Evolutionary conservation across 148 eudicot genomes (phyloP), one percentile per base, ranked within the genome.

Genomic region (Mesembryanthemum crystallinum): DNA sequence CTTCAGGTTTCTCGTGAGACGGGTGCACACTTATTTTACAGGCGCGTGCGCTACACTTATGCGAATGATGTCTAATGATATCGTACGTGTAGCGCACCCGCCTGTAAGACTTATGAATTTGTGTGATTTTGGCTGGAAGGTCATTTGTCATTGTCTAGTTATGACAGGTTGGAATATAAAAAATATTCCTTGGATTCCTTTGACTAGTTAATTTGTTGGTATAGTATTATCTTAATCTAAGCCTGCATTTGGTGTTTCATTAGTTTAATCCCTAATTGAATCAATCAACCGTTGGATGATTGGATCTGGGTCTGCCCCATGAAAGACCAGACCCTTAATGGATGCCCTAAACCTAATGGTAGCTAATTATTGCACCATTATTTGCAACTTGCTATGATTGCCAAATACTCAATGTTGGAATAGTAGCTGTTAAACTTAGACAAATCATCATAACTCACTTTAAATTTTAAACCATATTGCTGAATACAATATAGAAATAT

Each of bases 241-340:
- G 49, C 49, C 49, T 45, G 49, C 49, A 45, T 45, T 45, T 45
- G 49, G 14, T 45, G 49, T 45, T 45, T 3, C 49, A 45, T 45
- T 45, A 6, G 0, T 8, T 45, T 45, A 45, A 11, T 45, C 49
- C 9, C 49, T 52, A 15, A 52, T 15, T 20, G 6, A 54, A 21
- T 7, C 3, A 21, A 65, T 59, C 3, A 76, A 65, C 64, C 24
- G 64, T 65, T 51, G 73, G 43, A 33, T 71, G 71, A 57, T 69
- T 32, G 73, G 70, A 74, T 74, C 74, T 59, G 39, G 27, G 69
- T 73, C 60, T 67, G 33, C 37, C 18, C 18, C 21, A 8, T 25
- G 33, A 64, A 68, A 74, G 51, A 78, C 73, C 52, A 79, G 63
- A 79, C 76, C 77, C 82, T 66, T 66, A 61, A 65, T 15, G 51